These are phyloP conservation scores for Mycena capillaripes DNA, from an alignment of 768 basidiomycete species.

Conservation along the genomic window DNA sequence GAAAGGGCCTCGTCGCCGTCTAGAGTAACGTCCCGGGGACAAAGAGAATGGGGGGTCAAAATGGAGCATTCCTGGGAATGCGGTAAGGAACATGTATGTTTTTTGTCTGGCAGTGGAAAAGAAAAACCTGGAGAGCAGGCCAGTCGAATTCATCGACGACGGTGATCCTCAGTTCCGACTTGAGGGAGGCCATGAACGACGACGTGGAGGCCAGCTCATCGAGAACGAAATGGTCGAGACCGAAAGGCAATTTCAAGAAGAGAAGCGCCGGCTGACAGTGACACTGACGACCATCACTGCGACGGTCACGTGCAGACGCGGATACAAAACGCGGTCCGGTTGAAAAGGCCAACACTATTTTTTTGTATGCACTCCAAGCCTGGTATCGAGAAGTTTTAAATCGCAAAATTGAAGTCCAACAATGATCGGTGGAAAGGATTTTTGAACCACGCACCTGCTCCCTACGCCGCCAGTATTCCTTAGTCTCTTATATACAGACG, in stretches of 20 bases:
- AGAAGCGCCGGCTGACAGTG: background rate
- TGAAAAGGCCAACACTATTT: no score
- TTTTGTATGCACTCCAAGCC: no score
- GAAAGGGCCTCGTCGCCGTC: slow-evolving; percentile 29
- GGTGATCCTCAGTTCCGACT: slow-evolving; percentile 30
- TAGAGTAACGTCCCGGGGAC: slow-evolving; percentile 26
- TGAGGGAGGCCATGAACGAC: slow-evolving; percentile 30
- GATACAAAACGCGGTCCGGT: no score
- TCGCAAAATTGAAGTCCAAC: no score
- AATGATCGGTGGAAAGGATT: no score
- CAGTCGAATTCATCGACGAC: slow-evolving; percentile 33
- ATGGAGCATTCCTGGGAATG: slow-evolving; percentile 16
- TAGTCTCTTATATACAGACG: no score
- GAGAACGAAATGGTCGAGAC: slow-evolving; percentile 13
- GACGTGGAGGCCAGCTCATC: slow-evolving; percentile 38
- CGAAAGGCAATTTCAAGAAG: background rate
- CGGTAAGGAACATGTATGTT: background rate
- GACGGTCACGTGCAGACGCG: background rate
- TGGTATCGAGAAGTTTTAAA: no score
- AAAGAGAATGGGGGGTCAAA: slow-evolving; percentile 31
- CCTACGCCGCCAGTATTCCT: no score
- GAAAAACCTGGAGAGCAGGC: slow-evolving; percentile 31
- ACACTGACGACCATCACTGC: slow-evolving; percentile 20
- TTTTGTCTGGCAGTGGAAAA: background rate
- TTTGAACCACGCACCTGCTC: no score